Evolutionary conservation across 495 filamentous ascomycete species (phyloP).

Genomic region (Penicillium mononematosum): DNA sequence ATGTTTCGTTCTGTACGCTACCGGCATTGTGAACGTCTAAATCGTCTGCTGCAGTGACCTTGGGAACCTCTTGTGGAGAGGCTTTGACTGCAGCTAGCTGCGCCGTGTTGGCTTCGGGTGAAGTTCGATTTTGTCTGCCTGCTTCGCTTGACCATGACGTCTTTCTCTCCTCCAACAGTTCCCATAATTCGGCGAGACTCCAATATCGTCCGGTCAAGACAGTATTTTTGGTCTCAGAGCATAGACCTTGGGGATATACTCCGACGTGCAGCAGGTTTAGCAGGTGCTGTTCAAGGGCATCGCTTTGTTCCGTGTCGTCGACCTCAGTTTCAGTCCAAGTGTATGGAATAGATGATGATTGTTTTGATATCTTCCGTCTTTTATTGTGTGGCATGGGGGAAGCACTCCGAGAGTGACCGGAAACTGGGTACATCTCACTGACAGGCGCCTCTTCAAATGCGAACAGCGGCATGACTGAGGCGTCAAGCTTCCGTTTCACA

Average conservation of each 20-base stretch:
- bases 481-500: neutral
- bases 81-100: neutral
- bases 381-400: neutral
- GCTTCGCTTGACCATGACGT: conserved; percentile 14
- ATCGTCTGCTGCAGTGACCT: neutral
- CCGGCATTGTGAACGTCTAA: neutral
- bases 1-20: too few relatives aligned
- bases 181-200: conserved; percentile 29
- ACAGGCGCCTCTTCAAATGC: neutral
- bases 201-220: conserved; percentile 12
- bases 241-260: conserved; percentile 5
- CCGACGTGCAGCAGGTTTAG: conserved; percentile 22
- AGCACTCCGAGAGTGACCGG: too few relatives aligned
- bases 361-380: neutral
- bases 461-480: neutral
- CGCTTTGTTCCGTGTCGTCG: neutral
- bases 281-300: conserved; percentile 16
- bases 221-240: neutral
- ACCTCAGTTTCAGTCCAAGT: conserved; percentile 17
- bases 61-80: neutral
- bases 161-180: conserved; percentile 22
- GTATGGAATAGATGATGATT: conserved; percentile 17
- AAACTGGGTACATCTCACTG: neutral
- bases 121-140: neutral
- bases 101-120: neutral